A percentile compares a stretch with the other conserved stretches of the same genome.
Evolutionary conservation across 1,284 basidiomycete species (phyloP).

Genomic region (Exobasidium rhododendri): DNA sequence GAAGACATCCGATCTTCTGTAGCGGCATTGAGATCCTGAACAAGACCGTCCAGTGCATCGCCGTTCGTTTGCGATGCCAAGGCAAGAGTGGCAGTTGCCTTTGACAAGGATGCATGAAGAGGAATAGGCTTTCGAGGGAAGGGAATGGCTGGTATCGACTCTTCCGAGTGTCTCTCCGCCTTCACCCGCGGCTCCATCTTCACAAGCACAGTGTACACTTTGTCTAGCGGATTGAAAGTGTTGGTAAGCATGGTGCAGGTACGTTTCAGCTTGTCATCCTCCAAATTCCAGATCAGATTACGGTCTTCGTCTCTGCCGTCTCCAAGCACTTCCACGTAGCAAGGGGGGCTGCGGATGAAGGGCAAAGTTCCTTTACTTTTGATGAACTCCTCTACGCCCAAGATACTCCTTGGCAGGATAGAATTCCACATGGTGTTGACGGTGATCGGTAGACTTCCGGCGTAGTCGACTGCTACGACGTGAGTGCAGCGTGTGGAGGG

Average conservation of each 20-base stretch:
- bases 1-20: conserved; percentile 19
- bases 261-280: conserved; percentile 15
- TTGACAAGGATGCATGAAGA: conserved; percentile 19
- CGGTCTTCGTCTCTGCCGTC: conserved; percentile 46
- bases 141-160: background rate
- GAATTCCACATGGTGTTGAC: conserved; percentile 85
- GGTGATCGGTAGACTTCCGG: conserved; percentile 78
- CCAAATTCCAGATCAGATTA: conserved; percentile 21
- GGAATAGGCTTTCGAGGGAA: conserved; percentile 13
- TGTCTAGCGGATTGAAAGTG: conserved; percentile 28
- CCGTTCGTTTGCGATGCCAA: conserved; percentile 17
- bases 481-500: conserved; percentile 89
- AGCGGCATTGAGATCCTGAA: conserved; percentile 1
- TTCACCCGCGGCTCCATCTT: background rate
- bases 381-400: conserved; percentile 50
- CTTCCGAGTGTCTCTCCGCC: background rate
- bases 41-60: background rate
- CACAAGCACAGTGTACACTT: conserved; percentile 19
- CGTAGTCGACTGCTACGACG: conserved; percentile 82
- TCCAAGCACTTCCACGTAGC: conserved; percentile 42
- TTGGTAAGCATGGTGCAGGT: conserved; percentile 27
- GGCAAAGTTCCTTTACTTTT: conserved; percentile 50
- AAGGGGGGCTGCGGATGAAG: conserved; percentile 37
- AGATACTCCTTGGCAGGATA: conserved; percentile 50
- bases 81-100: conserved; percentile 32